Base-by-base conservation (phyloP, 345 rosid species). In the Lepidium africanum region DNA sequence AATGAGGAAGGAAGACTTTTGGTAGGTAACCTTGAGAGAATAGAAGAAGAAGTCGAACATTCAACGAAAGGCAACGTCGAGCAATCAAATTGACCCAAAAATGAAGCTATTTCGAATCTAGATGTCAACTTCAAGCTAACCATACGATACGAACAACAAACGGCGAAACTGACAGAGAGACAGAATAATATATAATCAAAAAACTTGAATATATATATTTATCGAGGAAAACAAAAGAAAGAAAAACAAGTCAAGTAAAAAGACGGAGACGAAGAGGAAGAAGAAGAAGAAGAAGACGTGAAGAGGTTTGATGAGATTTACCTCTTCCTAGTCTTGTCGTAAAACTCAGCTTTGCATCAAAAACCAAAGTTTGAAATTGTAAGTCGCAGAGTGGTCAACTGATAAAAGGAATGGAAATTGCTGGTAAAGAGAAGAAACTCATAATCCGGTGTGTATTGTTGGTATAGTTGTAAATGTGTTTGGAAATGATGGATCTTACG, bases 1-100 rank as follows among this genome's bases (percentile, higher is more conserved):
- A 55, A 52, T 40, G 49, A n/a, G n/a, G 37, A 17, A 17, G 60
- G 3, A 30, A 50, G 35, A 32, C 15, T 61, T 27, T 62, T 49
- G 35, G 58, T 10, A 1, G 75, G 80, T 69, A 65, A 79, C 77
- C 84, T 85, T 69, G 73, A 76, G 38, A 47, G 78, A 70, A 76
- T 15, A 17, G 50, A 71, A 78, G 69, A n/a, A n/a, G n/a, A 36
- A 16, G 71, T 72, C 43, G 73, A 74, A 76, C 82, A 83, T 80
- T 66, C 59, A 81, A 77, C 32, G 17, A 35, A 36, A 36, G 15
- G 6, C 81, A 79, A 82, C 81, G 80, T 77, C 50, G 67, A 67
- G 65, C 51, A 64, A n/a, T 41, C 42, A 60, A 69, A 74, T 79
- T 3, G 41, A 53, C 52, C 13, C 40, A n/a, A 70, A 69, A 76